A percentile compares a stretch with the other conserved stretches of the same genome.
Conservation (phyloP, 163 green algal species). For the Chlamydomonas reinhardtii region DNA sequence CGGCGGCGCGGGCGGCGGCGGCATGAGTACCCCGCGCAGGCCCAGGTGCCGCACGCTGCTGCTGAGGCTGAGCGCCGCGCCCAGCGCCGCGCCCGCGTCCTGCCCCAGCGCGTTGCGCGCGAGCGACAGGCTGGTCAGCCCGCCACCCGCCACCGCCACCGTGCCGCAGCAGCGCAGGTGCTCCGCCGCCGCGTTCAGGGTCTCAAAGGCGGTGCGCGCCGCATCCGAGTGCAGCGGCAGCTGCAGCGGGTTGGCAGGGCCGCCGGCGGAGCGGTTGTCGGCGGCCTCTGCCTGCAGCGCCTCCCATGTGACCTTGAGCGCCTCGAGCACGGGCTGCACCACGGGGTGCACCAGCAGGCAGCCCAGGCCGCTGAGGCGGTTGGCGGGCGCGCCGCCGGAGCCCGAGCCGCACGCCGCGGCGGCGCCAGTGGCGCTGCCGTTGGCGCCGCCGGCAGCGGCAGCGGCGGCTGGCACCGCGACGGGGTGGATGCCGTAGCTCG, state of each 20-base stretch:
- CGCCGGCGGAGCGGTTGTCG: too few species aligned
- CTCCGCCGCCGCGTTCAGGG: not conserved
- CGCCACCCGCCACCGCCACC: not conserved
- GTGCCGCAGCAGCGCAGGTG: constrained; percentile 17
- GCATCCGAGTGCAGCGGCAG: not conserved
- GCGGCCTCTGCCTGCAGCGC: constrained; percentile 4
- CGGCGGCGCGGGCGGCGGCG: not conserved
- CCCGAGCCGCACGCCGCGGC: not conserved
- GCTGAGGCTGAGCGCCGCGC: constrained; percentile 17
- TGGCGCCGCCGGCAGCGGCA: too few species aligned
- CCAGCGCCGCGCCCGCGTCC: constrained; percentile 20
- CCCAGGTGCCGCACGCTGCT: constrained; percentile 17
- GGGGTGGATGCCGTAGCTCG: too few species aligned
- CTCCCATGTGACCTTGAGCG: constrained; percentile 10
- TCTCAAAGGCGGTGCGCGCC: not conserved
- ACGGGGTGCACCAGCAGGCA: constrained; percentile 42
- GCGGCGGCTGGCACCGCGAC: too few species aligned
- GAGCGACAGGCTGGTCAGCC: constrained; percentile 31
- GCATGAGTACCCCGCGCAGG: constrained; percentile 11
- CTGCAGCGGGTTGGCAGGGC: too few species aligned
- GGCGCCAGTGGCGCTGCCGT: not conserved
- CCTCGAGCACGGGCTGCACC: constrained; percentile 30
- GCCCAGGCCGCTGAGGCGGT: constrained; percentile 11
- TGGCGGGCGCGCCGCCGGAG: too few species aligned
- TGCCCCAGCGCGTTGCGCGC: constrained; percentile 2